A percentile compares a stretch with the other conserved stretches of the same genome.
phyloP scores from a whole-genome alignment of 148 eudicot species.

The Silene conica region DNA sequence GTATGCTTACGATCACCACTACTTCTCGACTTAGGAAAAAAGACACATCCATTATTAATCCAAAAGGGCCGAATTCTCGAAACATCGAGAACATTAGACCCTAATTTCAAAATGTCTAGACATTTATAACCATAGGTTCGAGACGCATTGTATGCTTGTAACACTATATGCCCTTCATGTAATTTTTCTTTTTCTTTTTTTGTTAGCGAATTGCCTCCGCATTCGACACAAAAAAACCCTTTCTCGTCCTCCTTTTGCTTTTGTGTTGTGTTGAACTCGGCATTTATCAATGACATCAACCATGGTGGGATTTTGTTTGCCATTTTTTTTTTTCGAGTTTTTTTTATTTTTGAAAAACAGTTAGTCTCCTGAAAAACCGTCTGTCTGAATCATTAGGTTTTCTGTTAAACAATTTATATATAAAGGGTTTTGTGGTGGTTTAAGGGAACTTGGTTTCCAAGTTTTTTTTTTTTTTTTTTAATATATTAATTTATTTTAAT shows the following conservation, averaged over 20 bases:
- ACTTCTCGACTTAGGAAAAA: background rate
- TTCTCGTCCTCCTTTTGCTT: slow-evolving; percentile 6
- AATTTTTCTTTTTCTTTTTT: background rate
- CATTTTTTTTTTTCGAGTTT: background rate
- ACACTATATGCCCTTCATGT: background rate
- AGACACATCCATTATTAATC: background rate
- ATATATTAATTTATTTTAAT: no score
- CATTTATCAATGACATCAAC: slow-evolving; percentile 13
- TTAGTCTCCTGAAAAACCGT: background rate
- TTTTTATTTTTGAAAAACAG: background rate
- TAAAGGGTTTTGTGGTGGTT: no score
- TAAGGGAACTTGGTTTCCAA: no score
- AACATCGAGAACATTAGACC: background rate
- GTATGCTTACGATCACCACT: background rate
- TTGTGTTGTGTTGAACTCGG: slow-evolving; percentile 9
- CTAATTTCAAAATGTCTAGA: background rate
- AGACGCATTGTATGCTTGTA: slow-evolving; percentile 3
- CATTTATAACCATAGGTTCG: background rate
- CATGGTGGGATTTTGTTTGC: background rate
- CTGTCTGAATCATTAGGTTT: background rate
- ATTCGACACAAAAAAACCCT: background rate
- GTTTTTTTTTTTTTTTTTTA: no score
- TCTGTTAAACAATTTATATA: no score
- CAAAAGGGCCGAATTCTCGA: background rate
- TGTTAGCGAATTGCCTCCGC: slow-evolving; percentile 9